These are phyloP conservation scores for Didymella arachidicola DNA, from an alignment of 2,329 filamentous ascomycete genomes.

Conservation along the genomic window DNA sequence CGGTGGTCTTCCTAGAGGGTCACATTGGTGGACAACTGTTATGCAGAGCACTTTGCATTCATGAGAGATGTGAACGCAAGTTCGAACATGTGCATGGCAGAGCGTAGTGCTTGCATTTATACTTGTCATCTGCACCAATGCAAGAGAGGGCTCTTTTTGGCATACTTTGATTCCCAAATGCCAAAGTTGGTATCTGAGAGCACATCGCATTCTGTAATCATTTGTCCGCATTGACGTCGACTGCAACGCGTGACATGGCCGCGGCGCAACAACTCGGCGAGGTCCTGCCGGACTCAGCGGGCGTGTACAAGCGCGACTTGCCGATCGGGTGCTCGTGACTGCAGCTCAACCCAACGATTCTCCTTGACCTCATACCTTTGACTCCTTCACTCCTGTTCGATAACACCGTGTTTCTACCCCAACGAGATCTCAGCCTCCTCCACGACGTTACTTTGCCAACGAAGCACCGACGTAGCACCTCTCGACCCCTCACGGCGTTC, in stretches of 20 bases:
- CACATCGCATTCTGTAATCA: not conserved
- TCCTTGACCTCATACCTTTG: slow-evolving; percentile 1
- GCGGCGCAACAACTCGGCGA: slow-evolving; percentile 28
- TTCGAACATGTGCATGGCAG: not conserved
- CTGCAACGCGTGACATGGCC: slow-evolving; percentile 14
- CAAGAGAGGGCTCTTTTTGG: not conserved
- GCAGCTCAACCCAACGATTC: slow-evolving; percentile 17
- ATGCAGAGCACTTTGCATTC: not conserved
- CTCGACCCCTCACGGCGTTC: slow-evolving; percentile 30
- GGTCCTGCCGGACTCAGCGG: slow-evolving; percentile 25
- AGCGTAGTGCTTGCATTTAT: not conserved
- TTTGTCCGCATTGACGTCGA: not conserved
- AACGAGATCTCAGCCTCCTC: slow-evolving; percentile 3
- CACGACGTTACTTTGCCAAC: slow-evolving; percentile 31
- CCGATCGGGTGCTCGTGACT: slow-evolving; percentile 36
- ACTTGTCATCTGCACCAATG: not conserved
- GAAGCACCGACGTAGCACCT: slow-evolving; percentile 32
- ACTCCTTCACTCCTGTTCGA: slow-evolving; percentile 10
- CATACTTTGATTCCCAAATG: not conserved
- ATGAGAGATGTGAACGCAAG: not conserved
- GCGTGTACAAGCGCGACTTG: slow-evolving; percentile 38
- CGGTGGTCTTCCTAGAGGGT: not conserved
- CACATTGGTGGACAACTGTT: not conserved
- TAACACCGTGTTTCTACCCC: slow-evolving; percentile 6
- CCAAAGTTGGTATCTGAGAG: not conserved